phyloP scores from a whole-genome alignment of 78 protist species.

The Dictyostelium citrinum region DNA sequence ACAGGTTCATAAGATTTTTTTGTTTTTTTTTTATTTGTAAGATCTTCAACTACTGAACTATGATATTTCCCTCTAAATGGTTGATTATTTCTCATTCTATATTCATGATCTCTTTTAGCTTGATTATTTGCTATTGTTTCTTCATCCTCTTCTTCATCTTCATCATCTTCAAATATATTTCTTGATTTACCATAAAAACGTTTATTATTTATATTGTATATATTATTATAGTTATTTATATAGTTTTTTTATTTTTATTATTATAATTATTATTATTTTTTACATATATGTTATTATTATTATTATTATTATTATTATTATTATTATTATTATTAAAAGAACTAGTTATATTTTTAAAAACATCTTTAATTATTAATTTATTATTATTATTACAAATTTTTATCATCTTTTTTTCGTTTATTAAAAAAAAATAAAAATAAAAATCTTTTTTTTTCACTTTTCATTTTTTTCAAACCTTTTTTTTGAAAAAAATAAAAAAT shows the following conservation, averaged over 20 bases:
- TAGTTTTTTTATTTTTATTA: too few relatives aligned
- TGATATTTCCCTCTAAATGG: slow-evolving; percentile 2
- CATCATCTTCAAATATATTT: slow-evolving; percentile 31
- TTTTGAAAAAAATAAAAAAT: too few relatives aligned
- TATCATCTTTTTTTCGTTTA: slow-evolving; percentile 7
- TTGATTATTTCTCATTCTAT: slow-evolving; percentile 1
- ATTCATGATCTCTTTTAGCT: neutral
- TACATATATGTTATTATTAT: neutral
- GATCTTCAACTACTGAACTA: neutral
- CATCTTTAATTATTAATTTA: neutral
- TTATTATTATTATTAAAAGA: neutral
- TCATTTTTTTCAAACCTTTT: too few relatives aligned
- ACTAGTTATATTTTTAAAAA: neutral
- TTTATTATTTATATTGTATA: too few relatives aligned
- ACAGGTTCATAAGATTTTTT: neutral
- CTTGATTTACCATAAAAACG: neutral
- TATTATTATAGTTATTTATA: too few relatives aligned
- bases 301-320: neutral
- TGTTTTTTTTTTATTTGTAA: neutral
- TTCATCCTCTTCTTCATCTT: neutral
- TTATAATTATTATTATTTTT: neutral
- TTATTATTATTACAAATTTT: neutral
- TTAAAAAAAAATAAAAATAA: neutral
- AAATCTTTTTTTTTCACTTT: neutral
- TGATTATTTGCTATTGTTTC: neutral